These are phyloP conservation scores for Fusarium newnesense DNA, from an alignment of 2,329 filamentous ascomycete genomes.

Conservation along the genomic window DNA sequence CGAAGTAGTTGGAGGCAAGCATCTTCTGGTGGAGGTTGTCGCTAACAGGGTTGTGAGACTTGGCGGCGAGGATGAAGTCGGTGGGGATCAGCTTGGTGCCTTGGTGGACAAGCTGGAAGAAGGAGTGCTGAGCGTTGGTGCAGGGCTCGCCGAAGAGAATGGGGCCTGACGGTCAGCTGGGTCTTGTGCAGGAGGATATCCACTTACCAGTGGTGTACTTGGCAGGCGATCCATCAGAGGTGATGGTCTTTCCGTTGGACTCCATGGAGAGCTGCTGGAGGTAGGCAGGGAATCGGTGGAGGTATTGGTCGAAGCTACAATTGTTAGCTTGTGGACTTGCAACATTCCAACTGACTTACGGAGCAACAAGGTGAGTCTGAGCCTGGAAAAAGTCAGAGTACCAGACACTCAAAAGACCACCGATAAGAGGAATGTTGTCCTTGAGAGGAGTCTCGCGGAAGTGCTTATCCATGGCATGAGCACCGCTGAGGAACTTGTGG, in stretches of 20 bases:
- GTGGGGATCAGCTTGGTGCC: conserved; percentile 98
- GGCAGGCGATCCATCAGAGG: conserved; percentile 85
- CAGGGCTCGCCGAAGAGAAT: conserved; percentile 98
- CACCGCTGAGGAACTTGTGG: conserved; percentile 92
- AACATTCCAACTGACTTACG: conserved; percentile 65
- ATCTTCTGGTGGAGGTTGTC: conserved; percentile 96
- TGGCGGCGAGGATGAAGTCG: conserved; percentile 95
- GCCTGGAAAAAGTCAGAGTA: conserved; percentile 99
- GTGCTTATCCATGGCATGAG: conserved; percentile 98
- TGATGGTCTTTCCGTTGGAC: conserved; percentile 98
- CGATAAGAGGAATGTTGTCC: conserved; percentile 94
- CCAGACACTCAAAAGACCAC: conserved; percentile 95
- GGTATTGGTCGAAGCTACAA: conserved; percentile 92
- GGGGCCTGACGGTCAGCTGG: conserved; percentile 61
- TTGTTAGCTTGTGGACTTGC: conserved; percentile 8
- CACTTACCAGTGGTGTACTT: conserved; percentile 88
- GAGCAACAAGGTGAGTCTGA: conserved; percentile 96
- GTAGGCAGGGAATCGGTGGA: conserved; percentile 98
- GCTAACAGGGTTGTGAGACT: conserved; percentile 96
- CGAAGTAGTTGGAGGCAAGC: conserved; percentile 92
- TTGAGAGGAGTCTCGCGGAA: conserved; percentile 91
- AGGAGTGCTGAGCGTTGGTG: conserved; percentile 99
- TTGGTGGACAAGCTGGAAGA: conserved; percentile 99
- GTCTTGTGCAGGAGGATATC: neutral
- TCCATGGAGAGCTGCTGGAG: conserved; percentile 99